Evolutionary conservation across 1,139 yeast genomes (phyloP).

Genomic region (Suhomyces taliae): DNA sequence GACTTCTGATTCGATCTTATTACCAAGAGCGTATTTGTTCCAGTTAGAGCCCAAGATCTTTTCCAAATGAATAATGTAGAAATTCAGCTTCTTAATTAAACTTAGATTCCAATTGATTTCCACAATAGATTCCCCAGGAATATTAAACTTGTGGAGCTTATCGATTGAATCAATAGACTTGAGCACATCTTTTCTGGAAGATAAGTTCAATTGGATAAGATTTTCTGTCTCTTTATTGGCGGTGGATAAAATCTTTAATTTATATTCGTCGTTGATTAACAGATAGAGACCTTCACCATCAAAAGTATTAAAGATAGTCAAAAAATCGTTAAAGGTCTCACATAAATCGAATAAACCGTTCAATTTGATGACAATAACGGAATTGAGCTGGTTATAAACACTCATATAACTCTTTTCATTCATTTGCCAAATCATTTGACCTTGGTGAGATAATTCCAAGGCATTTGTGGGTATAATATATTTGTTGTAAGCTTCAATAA

Average conservation of each 20-base stretch:
- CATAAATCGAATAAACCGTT: conserved; percentile 31
- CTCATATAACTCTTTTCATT: conserved; percentile 30
- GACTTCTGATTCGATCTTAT: conserved; percentile 55
- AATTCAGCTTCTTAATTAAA: conserved; percentile 21
- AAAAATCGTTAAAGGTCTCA: conserved; percentile 29
- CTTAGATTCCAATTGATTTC: conserved; percentile 24
- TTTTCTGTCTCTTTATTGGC: conserved; percentile 32
- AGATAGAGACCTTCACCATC: conserved; percentile 22
- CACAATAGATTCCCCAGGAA: conserved; percentile 5
- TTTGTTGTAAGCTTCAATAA: conserved; percentile 35
- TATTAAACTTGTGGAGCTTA: not conserved
- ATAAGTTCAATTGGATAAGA: conserved; percentile 11
- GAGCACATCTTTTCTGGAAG: conserved; percentile 1
- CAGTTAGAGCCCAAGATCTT: conserved; percentile 67
- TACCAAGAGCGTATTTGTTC: conserved; percentile 74
- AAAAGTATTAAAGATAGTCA: conserved; percentile 21
- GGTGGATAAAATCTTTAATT: conserved; percentile 31
- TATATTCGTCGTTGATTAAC: conserved; percentile 37
- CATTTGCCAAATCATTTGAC: conserved; percentile 32
- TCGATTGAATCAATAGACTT: not conserved
- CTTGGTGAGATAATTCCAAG: conserved; percentile 36
- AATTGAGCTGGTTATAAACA: conserved; percentile 24
- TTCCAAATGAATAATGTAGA: conserved; percentile 21
- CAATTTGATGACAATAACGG: conserved; percentile 23
- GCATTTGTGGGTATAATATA: conserved; percentile 29